Base-by-base conservation (phyloP, 768 basidiomycete genomes). In the Pleurotus tuoliensis region DNA sequence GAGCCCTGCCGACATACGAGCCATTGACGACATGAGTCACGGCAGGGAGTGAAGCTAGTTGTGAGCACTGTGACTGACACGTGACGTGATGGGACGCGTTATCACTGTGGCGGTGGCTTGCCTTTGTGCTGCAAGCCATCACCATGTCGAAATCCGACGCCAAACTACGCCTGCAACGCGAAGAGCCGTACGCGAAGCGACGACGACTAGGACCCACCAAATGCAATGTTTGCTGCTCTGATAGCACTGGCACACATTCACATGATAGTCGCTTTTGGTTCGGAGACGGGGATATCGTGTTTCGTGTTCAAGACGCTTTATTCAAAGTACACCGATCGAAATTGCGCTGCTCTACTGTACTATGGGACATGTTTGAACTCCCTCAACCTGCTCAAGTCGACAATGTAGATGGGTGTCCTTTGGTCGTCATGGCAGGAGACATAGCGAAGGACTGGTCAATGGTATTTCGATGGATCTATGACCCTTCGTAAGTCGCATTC, bases 321-420 rank as follows among this genome's bases (percentile, higher is more conserved):
- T 61, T 70, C 59, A 70, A 67, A 41, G 58, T 73, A 7, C 69
- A 72, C 47, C 56, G 61, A 20, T 41, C 25, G 4, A 56, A 58
- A 4, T 58, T 64, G 4, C 46, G 25, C 27, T 61, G 59, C 43
- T 70, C 70, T 2, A 47, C 59, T 2, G 59, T 74, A 9, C 75
- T 74, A 30, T 63, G 64, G 12, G 71, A 69, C 48, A 76, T 76
- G 71, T 61, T 76, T n/a, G 49, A 49, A 18, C 57, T 76, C 1
- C 73, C 72, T 0, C 71, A 70, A 40, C 70, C 73, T 4, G 52
- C 58, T 5, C 55, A 61, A 9, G 56, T 56, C 6, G 71, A 76
- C 22, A 61, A 25, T n/a, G 49, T 69, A n/a, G 69, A 73, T 37
- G 69, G 63, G 2, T 68, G 65, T 40, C 70, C 72, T 9, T 53